Evolutionary conservation across 148 eudicot species (phyloP).

Genomic region (Arbutus unedo): DNA sequence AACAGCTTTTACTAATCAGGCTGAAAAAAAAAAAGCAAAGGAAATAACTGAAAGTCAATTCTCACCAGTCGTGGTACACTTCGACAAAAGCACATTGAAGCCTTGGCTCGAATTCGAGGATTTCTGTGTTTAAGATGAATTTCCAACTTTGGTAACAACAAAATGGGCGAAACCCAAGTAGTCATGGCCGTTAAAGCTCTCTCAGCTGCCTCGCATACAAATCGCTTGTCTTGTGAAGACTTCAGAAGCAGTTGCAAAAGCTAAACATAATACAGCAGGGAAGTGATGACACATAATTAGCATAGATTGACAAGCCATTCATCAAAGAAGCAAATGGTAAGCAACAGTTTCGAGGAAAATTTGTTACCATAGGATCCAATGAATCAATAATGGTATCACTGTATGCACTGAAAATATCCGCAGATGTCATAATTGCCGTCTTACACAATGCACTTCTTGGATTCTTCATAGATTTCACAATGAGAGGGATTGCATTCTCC

Average conservation of each 20-base stretch:
- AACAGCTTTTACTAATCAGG: not conserved
- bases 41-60: not conserved
- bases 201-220: constrained; percentile 72
- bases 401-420: constrained; percentile 59
- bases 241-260: constrained; percentile 69
- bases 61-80: constrained; percentile 59
- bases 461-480: constrained; percentile 68
- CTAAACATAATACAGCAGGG: constrained; percentile 26
- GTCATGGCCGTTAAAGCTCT: constrained; percentile 53
- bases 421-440: constrained; percentile 65
- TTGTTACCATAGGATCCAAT: constrained; percentile 54
- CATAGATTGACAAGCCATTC: not conserved
- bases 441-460: constrained; percentile 79
- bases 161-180: constrained; percentile 42
- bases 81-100: constrained; percentile 54
- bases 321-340: not conserved
- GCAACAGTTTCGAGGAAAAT: not conserved
- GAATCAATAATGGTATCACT: constrained; percentile 49
- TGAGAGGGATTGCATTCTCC: constrained; percentile 41
- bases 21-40: not conserved
- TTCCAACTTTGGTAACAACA: constrained; percentile 55
- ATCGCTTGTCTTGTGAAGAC: constrained; percentile 66
- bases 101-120: constrained; percentile 72
- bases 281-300: not conserved
- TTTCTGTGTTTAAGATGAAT: constrained; percentile 52